phyloP scores from a whole-genome alignment of 306 rosid genomes.

The Elaeagnus macrophylla region DNA sequence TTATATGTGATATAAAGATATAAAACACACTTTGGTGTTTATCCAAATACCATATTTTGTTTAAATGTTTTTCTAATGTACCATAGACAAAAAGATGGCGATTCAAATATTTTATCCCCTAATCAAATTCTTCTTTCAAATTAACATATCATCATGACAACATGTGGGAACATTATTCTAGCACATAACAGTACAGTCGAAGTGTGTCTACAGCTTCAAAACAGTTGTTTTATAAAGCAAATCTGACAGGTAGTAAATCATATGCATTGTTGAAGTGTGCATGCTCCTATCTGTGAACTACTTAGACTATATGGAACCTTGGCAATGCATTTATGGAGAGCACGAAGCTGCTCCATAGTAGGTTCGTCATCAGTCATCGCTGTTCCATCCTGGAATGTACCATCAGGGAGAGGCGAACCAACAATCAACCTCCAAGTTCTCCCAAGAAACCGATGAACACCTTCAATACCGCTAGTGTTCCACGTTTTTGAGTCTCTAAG shows the following conservation, averaged over 20 bases:
- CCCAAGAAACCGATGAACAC: slow-evolving; percentile 85
- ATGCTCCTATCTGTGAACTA: not conserved
- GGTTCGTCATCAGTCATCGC: slow-evolving; percentile 74
- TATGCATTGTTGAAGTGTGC: too few relatives aligned
- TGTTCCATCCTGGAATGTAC: slow-evolving; percentile 66
- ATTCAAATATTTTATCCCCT: not conserved
- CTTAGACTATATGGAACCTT: slow-evolving; percentile 36
- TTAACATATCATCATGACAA: not conserved
- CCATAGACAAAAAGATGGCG: too few relatives aligned
- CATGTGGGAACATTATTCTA: too few relatives aligned
- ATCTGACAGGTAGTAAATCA: too few relatives aligned
- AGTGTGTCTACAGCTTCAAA: too few relatives aligned
- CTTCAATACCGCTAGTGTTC: slow-evolving; percentile 96
- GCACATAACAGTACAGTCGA: not conserved
- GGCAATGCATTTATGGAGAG: slow-evolving; percentile 86
- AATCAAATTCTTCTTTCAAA: not conserved
- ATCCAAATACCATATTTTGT: too few relatives aligned
- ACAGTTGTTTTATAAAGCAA: too few relatives aligned
- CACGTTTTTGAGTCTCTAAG: slow-evolving; percentile 80
- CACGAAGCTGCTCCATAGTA: slow-evolving; percentile 65
- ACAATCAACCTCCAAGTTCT: slow-evolving; percentile 90
- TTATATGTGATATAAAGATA: too few relatives aligned
- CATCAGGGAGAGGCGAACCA: slow-evolving; percentile 76
- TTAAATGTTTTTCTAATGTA: too few relatives aligned
- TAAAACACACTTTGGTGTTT: too few relatives aligned